phyloP scores from a whole-genome alignment of 345 rosid species.

The Firmiana major region DNA sequence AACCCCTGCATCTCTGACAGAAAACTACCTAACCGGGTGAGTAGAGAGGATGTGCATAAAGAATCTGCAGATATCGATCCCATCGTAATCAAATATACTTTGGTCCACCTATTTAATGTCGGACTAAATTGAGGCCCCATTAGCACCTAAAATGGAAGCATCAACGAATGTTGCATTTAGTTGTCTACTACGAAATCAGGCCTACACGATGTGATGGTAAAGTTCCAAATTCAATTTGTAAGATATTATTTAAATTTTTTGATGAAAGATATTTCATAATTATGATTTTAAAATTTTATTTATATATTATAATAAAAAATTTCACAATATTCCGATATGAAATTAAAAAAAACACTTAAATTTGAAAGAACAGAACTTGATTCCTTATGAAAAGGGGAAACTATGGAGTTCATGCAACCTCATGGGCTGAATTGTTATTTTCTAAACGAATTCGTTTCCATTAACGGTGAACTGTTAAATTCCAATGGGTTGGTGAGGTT shows the following conservation, averaged over 20 bases:
- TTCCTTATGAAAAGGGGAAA: neutral
- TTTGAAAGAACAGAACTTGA: too few relatives aligned
- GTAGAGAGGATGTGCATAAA: neutral
- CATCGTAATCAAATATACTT: neutral
- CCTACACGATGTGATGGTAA: neutral
- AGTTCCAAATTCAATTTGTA: too few relatives aligned
- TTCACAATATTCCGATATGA: too few relatives aligned
- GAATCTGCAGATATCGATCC: constrained; percentile 1
- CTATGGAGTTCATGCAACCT: neutral
- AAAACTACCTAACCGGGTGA: neutral
- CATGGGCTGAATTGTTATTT: too few relatives aligned
- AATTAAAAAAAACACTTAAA: too few relatives aligned
- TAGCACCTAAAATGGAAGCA: neutral
- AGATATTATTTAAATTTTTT: too few relatives aligned
- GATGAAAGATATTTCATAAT: too few relatives aligned
- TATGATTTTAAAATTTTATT: too few relatives aligned
- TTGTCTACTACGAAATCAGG: neutral
- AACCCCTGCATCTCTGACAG: neutral
- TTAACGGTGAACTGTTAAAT: neutral
- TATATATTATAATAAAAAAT: too few relatives aligned
- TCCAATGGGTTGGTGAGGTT: neutral
- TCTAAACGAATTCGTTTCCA: neutral
- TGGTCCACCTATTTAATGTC: constrained; percentile 7
- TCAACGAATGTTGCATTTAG: neutral
- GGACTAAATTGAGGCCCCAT: neutral